A percentile compares a stretch with the other conserved stretches of the same genome.
phyloP scores from a whole-genome alignment of 2,329 filamentous ascomycete species.

The Diaporthe sp. region DNA sequence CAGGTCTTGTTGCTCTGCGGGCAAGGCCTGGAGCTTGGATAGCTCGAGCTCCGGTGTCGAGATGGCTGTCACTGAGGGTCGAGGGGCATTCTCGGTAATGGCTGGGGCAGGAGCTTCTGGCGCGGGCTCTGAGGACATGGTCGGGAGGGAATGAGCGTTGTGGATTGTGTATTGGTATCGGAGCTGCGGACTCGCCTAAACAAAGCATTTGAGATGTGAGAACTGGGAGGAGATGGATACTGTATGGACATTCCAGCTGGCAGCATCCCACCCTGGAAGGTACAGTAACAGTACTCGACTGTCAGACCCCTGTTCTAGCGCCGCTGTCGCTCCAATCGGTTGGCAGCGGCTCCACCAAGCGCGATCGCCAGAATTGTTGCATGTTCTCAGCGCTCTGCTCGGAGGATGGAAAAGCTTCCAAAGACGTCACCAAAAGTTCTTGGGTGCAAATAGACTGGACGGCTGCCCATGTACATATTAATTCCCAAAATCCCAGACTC shows the following conservation, averaged over 20 bases:
- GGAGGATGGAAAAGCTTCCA: not conserved
- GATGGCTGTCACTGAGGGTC: constrained; percentile 45
- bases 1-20: constrained; percentile 94
- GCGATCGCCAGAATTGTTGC: constrained; percentile 28
- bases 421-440: not conserved
- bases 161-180: constrained; percentile 3
- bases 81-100: constrained; percentile 45
- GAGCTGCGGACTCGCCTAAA: constrained; percentile 28
- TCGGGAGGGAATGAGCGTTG: constrained; percentile 2
- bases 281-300: constrained; percentile 11
- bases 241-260: constrained; percentile 31
- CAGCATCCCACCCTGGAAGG: constrained; percentile 32
- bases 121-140: constrained; percentile 37
- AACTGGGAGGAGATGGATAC: constrained; percentile 6
- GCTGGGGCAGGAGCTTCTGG: constrained; percentile 36
- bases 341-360: constrained; percentile 32
- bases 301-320: constrained; percentile 32
- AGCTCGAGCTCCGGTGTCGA: constrained; percentile 83
- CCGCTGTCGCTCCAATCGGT: constrained; percentile 30
- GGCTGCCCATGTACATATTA: not conserved
- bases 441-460: not conserved
- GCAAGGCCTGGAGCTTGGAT: constrained; percentile 86
- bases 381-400: not conserved
- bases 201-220: constrained; percentile 13
- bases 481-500: not conserved